Evolutionary conservation across 345 rosid genomes (phyloP), one percentile per base, ranked within the genome.

Genomic region (Populus deltoides): DNA sequence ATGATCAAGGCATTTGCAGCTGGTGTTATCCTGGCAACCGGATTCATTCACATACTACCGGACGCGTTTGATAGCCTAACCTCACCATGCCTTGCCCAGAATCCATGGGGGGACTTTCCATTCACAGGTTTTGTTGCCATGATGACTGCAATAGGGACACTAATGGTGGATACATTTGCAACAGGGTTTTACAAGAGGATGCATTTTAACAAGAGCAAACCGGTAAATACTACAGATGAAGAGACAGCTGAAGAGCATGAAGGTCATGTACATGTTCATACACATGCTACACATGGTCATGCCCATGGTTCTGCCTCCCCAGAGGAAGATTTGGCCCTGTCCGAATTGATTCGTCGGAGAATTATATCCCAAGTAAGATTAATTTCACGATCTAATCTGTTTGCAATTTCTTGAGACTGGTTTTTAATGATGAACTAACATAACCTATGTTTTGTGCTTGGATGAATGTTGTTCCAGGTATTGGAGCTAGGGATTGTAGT

Each of bases 401-500:
- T 10, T 9, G 63, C 15, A 10, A n/a, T n/a, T n/a, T 57, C 1
- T n/a, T 0, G 13, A 10, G 45, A 41, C 45, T 41, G 45, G 11
- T 41, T 41, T 41, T 41, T 41, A 41, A 9, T 0, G 16, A 24
- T n/a, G 63, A 59, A 24, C 63, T n/a, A 3, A 10, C 63, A n/a
- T 0, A 10, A 59, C 29, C 27, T 57, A n/a, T 57, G 63, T 59
- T n/a, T 9, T 59, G 5, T 59, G 29, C 16, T n/a, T 59, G 63
- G 63, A 18, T 55, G 25, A 17, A 9, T 61, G 45, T 2, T 62
- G 33, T 53, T 76, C 53, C 76, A 87, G 90, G 90, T 91, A 13
- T 74, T 92, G 84, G 97, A 92, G 82, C 36, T 92, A 66, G 95
- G 95, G 51, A 90, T 89, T 39, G 90, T 91, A 66, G 92, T 90